A percentile compares a stretch with the other conserved stretches of the same genome.
Evolutionary conservation across 768 basidiomycete species (phyloP).

Genomic region (Collybia mongolica): DNA sequence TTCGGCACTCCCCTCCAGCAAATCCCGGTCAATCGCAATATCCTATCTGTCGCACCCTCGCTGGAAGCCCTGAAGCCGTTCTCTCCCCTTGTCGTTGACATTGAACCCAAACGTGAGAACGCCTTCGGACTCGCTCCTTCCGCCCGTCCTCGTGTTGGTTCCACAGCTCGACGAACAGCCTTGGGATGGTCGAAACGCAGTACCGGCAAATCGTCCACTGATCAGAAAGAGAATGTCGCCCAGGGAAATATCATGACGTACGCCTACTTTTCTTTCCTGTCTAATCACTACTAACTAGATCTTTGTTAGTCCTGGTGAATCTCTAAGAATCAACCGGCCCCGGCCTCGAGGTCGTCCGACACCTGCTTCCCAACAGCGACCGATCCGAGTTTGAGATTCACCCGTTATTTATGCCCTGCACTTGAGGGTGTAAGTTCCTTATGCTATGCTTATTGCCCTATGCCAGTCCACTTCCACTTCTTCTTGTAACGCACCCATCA

Average conservation of each 20-base stretch:
- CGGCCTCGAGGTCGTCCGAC: slow-evolving; percentile 49
- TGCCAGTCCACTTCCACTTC: slow-evolving; percentile 4
- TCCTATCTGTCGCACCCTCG: slow-evolving; percentile 33
- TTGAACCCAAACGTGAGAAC: slow-evolving; percentile 37
- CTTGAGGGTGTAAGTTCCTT: slow-evolving; percentile 3
- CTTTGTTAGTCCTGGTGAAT: slow-evolving; percentile 41
- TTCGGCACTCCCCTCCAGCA: slow-evolving; percentile 37
- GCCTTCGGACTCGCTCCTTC: slow-evolving; percentile 30
- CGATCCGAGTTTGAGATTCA: slow-evolving; percentile 31
- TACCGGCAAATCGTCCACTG: slow-evolving; percentile 46
- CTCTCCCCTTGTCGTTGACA: slow-evolving; percentile 36
- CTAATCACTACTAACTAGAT: background rate
- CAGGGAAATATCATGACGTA: slow-evolving; percentile 53
- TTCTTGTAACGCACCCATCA: background rate
- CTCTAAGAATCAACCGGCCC: slow-evolving; percentile 47
- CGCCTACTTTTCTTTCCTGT: slow-evolving; percentile 17
- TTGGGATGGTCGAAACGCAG: slow-evolving; percentile 68
- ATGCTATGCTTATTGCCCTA: slow-evolving; percentile 12
- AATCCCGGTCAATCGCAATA: slow-evolving; percentile 40
- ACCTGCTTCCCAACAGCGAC: slow-evolving; percentile 35
- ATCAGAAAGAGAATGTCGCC: slow-evolving; percentile 55
- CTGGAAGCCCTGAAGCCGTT: slow-evolving; percentile 40
- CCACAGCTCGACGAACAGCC: slow-evolving; percentile 53
- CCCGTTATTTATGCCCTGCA: background rate
- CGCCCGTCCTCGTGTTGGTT: slow-evolving; percentile 51